Evolutionary conservation across 768 basidiomycete species (phyloP).

Genomic region (Cystobasidium tubakii): DNA sequence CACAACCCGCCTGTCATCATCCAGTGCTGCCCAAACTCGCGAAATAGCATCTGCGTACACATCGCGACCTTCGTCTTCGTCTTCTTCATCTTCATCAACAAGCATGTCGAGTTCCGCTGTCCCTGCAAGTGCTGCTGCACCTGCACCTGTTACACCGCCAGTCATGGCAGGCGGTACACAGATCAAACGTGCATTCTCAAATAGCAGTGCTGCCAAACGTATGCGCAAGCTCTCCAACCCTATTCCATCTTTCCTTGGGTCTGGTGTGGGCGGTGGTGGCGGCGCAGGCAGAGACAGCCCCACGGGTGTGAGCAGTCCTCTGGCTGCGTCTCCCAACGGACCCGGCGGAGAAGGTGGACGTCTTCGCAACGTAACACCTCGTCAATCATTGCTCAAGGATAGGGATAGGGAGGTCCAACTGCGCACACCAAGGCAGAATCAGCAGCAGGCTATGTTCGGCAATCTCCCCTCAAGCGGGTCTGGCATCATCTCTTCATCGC

Average conservation of each 20-base stretch:
- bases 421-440: background rate
- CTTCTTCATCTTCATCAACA: background rate
- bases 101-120: background rate
- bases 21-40: too few species aligned
- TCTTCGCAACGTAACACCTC: background rate
- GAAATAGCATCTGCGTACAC: too few species aligned
- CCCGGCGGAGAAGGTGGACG: background rate
- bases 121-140: background rate
- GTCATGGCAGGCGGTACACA: background rate
- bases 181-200: constrained; percentile 10
- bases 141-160: background rate
- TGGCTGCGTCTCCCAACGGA: background rate
- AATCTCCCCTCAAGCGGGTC: background rate
- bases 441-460: background rate
- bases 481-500: background rate
- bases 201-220: constrained; percentile 7
- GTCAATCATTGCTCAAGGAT: background rate
- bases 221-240: constrained; percentile 16
- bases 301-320: background rate
- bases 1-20: background rate
- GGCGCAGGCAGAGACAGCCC: background rate
- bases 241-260: background rate
- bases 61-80: background rate
- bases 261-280: background rate
- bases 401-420: background rate